Conservation (phyloP, 1,284 basidiomycete genomes). For the Ganoderma lingzhi region DNA sequence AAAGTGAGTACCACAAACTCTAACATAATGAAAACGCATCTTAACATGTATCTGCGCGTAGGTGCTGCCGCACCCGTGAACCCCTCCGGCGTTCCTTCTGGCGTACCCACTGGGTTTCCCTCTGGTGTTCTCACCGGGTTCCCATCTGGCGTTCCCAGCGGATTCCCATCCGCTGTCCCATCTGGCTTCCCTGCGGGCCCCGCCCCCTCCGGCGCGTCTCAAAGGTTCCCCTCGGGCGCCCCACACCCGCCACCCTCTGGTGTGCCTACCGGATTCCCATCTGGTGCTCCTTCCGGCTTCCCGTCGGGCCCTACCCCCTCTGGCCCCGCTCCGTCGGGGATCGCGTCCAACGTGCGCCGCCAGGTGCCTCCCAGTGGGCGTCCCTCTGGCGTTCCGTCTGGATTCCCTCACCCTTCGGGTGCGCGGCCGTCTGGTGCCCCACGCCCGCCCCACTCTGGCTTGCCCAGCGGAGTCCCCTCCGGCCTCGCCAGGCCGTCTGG, state of each 20-base stretch:
- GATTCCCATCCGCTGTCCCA: not conserved
- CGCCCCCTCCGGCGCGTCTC: too few relatives aligned
- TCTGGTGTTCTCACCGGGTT: not conserved
- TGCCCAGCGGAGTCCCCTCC: too few relatives aligned
- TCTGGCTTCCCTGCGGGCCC: not conserved
- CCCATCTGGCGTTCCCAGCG: not conserved
- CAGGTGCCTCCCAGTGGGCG: not conserved
- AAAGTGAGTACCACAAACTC: too few relatives aligned
- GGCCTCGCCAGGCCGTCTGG: too few relatives aligned
- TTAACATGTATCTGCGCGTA: not conserved
- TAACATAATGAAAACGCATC: not conserved
- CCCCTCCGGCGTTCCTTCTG: not conserved
- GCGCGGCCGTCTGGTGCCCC: too few relatives aligned
- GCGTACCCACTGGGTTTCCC: not conserved
- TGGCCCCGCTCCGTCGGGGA: not conserved
- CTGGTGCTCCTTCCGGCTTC: too few relatives aligned
- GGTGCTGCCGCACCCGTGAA: not conserved
- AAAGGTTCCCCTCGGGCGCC: not conserved
- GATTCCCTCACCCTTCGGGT: too few relatives aligned
- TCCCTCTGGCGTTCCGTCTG: not conserved
- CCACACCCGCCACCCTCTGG: not conserved
- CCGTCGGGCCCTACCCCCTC: not conserved
- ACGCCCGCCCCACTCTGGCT: too few relatives aligned
- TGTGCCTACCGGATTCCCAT: not conserved
- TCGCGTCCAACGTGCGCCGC: not conserved